Evolutionary conservation across 1,139 yeast genomes (phyloP).

Genomic region (Geotrichum candidum): DNA sequence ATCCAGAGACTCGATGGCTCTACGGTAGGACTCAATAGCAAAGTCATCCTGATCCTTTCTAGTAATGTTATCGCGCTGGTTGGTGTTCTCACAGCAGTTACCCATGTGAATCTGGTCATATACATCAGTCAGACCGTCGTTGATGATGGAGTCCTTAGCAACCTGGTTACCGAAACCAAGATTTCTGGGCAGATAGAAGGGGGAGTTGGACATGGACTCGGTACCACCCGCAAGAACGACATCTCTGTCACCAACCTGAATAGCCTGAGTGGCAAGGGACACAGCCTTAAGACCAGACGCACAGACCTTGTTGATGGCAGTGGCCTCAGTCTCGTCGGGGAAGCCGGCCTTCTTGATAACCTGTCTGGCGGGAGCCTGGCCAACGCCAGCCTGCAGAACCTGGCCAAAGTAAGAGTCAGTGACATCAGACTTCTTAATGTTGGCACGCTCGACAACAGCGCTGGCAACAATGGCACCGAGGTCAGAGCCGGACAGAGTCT

Average conservation of each 20-base stretch:
- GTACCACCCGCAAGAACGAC: slow-evolving; percentile 58
- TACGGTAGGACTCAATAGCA: slow-evolving; percentile 48
- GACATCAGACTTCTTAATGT: slow-evolving; percentile 45
- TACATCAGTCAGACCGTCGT: slow-evolving; percentile 54
- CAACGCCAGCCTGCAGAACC: slow-evolving; percentile 53
- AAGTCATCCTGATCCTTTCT: slow-evolving; percentile 54
- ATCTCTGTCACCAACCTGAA: slow-evolving; percentile 49
- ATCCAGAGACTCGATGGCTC: slow-evolving; percentile 44
- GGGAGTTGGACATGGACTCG: slow-evolving; percentile 58
- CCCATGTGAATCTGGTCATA: slow-evolving; percentile 57
- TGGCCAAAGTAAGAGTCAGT: slow-evolving; percentile 55
- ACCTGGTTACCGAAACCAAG: slow-evolving; percentile 49
- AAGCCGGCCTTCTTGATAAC: slow-evolving; percentile 56
- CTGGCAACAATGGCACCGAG: slow-evolving; percentile 54
- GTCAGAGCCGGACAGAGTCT: slow-evolving; percentile 47
- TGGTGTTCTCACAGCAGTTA: slow-evolving; percentile 58
- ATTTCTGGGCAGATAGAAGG: slow-evolving; percentile 42
- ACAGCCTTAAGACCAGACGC: slow-evolving; percentile 56
- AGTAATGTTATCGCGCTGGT: slow-evolving; percentile 45
- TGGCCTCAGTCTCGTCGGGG: slow-evolving; percentile 48
- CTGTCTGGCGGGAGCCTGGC: slow-evolving; percentile 63
- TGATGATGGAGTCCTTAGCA: slow-evolving; percentile 48
- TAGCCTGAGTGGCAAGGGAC: slow-evolving; percentile 50
- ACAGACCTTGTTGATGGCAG: slow-evolving; percentile 57
- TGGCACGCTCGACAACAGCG: slow-evolving; percentile 50